phyloP scores from a whole-genome alignment of 2,329 filamentous ascomycete species.

The Aspergillus caelatus region DNA sequence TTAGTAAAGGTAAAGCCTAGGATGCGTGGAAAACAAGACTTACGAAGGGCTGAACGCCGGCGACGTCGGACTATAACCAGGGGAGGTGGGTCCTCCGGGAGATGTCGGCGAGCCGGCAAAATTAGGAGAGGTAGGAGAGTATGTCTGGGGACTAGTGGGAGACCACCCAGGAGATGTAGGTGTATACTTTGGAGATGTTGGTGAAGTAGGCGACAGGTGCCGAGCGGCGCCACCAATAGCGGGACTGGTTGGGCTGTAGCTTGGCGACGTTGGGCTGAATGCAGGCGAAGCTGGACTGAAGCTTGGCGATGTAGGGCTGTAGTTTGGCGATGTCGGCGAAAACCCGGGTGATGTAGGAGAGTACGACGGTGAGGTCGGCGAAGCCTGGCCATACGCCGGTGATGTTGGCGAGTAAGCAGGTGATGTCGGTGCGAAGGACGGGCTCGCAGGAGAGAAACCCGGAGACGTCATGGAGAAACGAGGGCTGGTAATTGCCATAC shows the following conservation, averaged over 20 bases:
- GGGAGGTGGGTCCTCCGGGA: slow-evolving; percentile 43
- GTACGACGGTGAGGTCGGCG: slow-evolving; percentile 60
- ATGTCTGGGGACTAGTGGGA: slow-evolving; percentile 50
- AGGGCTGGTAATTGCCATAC: slow-evolving; percentile 60
- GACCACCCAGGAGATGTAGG: slow-evolving; percentile 57
- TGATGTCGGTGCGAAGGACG: slow-evolving; percentile 57
- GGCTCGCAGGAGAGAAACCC: slow-evolving; percentile 57
- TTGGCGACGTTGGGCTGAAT: slow-evolving; percentile 61
- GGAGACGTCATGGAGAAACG: slow-evolving; percentile 56
- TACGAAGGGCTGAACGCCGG: slow-evolving; percentile 48
- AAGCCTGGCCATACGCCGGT: slow-evolving; percentile 67
- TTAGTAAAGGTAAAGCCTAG: slow-evolving; percentile 17
- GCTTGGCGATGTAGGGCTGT: slow-evolving; percentile 62
- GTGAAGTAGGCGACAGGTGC: slow-evolving; percentile 49
- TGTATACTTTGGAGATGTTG: slow-evolving; percentile 58
- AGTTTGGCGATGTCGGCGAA: slow-evolving; percentile 63
- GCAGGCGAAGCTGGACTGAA: slow-evolving; percentile 56
- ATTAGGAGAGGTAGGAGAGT: slow-evolving; percentile 54
- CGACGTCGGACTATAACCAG: slow-evolving; percentile 49
- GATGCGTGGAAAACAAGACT: slow-evolving; percentile 23
- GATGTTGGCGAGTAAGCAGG: slow-evolving; percentile 78
- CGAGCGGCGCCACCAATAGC: slow-evolving; percentile 46
- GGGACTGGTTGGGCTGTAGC: slow-evolving; percentile 60
- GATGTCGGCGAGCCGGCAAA: slow-evolving; percentile 51
- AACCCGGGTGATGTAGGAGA: slow-evolving; percentile 59